Conservation (phyloP, 306 rosid genomes). For the Cajanus cajan region DNA sequence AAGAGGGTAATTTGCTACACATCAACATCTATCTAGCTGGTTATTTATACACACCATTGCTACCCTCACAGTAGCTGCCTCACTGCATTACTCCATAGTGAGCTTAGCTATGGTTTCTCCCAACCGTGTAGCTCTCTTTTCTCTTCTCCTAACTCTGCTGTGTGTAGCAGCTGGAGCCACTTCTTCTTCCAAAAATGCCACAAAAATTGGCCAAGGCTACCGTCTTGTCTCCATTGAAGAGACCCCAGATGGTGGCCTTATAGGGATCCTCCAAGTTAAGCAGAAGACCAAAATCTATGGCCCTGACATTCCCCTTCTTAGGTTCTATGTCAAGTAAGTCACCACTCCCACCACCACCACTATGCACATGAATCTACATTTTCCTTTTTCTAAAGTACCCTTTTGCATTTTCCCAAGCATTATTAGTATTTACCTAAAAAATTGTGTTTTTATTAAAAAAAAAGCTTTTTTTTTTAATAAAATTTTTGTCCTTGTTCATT, state of each 20-base stretch:
- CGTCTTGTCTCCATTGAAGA: slow-evolving; percentile 71
- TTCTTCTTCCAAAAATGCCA: slow-evolving; percentile 37
- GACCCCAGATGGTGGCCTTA: slow-evolving; percentile 62
- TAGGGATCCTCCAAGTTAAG: slow-evolving; percentile 67
- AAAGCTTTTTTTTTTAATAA: not conserved
- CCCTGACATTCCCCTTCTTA: slow-evolving; percentile 69
- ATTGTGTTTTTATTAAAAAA: not conserved
- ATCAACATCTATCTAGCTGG: not conserved
- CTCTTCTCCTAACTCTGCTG: slow-evolving; percentile 30
- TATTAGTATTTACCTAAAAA: not conserved
- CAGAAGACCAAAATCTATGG: slow-evolving; percentile 62
- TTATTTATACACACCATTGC: slow-evolving; percentile 30
- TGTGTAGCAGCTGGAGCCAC: slow-evolving; percentile 2
- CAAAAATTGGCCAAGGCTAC: slow-evolving; percentile 81
- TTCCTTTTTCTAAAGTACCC: not conserved
- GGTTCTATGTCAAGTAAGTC: slow-evolving; percentile 76
- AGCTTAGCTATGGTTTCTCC: slow-evolving; percentile 39
- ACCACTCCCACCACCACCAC: not conserved
- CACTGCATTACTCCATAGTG: not conserved
- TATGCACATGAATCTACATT: not conserved
- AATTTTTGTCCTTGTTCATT: not conserved
- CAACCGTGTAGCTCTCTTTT: slow-evolving; percentile 7
- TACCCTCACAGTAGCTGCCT: not conserved
- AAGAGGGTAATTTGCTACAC: not conserved
- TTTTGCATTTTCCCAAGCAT: not conserved